These are phyloP conservation scores for Pythium coloratum DNA, from an alignment of 352 stramenopile genomes.

Conservation along the genomic window DNA sequence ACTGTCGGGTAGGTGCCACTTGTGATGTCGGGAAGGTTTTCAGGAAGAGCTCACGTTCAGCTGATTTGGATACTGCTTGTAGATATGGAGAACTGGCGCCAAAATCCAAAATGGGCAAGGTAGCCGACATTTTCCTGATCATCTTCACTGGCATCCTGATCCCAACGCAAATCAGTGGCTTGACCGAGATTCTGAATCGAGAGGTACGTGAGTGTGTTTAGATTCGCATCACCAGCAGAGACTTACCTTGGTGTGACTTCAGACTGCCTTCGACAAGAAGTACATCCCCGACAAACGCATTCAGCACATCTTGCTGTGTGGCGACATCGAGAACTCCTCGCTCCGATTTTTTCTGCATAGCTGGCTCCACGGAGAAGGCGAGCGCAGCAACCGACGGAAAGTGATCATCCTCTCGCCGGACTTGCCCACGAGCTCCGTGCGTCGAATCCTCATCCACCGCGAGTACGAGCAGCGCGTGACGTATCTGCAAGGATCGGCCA, in stretches of 20 bases:
- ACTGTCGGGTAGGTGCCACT: slow-evolving; percentile 65
- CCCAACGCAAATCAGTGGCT: slow-evolving; percentile 62
- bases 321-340: slow-evolving; percentile 67
- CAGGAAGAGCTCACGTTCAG: not conserved
- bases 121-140: slow-evolving; percentile 71
- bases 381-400: slow-evolving; percentile 51
- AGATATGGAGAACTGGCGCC: slow-evolving; percentile 78
- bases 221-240: not conserved
- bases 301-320: slow-evolving; percentile 77
- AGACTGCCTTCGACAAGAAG: slow-evolving; percentile 83
- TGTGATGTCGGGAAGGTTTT: not conserved
- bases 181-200: slow-evolving; percentile 70
- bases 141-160: slow-evolving; percentile 71
- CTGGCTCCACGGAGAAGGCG: slow-evolving; percentile 69
- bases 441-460: slow-evolving; percentile 61
- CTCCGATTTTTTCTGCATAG: slow-evolving; percentile 81
- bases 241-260: not conserved
- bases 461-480: slow-evolving; percentile 76
- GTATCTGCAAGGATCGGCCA: slow-evolving; percentile 76
- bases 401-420: slow-evolving; percentile 72
- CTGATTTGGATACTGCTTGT: not conserved
- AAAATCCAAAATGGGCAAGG: slow-evolving; percentile 57
- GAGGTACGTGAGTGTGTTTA: slow-evolving; percentile 38
- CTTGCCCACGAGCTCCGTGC: slow-evolving; percentile 56
- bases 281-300: slow-evolving; percentile 61